Evolutionary conservation across 441 rosid species (phyloP).

Genomic region (Caryocar brasiliense): DNA sequence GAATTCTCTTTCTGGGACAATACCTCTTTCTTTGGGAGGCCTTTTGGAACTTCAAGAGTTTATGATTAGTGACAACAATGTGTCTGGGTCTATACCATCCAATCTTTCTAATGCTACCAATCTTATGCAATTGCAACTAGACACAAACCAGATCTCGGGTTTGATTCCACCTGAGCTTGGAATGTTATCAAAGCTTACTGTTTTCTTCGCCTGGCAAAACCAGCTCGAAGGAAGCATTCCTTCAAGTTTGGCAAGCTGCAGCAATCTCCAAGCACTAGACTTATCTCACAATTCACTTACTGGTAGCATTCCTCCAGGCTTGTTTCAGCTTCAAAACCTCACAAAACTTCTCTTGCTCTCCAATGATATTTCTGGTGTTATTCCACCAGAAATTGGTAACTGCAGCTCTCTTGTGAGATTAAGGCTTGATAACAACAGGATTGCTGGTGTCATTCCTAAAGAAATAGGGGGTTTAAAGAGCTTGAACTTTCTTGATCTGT

Average conservation of each 20-base stretch:
- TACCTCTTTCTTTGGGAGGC: conserved; percentile 57
- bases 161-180: conserved; percentile 76
- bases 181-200: conserved; percentile 44
- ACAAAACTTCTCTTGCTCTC: conserved; percentile 74
- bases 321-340: conserved; percentile 73
- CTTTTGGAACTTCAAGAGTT: conserved; percentile 65
- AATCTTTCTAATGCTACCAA: conserved; percentile 51
- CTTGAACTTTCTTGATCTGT: conserved; percentile 70
- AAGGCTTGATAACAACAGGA: conserved; percentile 65
- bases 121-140: conserved; percentile 72
- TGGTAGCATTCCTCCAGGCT: conserved; percentile 65
- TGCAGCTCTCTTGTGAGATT: conserved; percentile 73
- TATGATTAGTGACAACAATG: conserved; percentile 79
- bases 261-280: conserved; percentile 72
- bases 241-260: conserved; percentile 49
- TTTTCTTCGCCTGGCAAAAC: conserved; percentile 90
- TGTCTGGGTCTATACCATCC: conserved; percentile 78
- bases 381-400: conserved; percentile 69
- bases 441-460: conserved; percentile 58
- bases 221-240: conserved; percentile 96
- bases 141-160: conserved; percentile 76
- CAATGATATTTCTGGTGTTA: conserved; percentile 67
- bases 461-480: conserved; percentile 55
- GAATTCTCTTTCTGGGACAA: conserved; percentile 65
- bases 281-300: conserved; percentile 80